Evolutionary conservation across 2,329 filamentous ascomycete genomes (phyloP), one percentile per base, ranked within the genome.

Genomic region (Cladophialophora chaetospira): DNA sequence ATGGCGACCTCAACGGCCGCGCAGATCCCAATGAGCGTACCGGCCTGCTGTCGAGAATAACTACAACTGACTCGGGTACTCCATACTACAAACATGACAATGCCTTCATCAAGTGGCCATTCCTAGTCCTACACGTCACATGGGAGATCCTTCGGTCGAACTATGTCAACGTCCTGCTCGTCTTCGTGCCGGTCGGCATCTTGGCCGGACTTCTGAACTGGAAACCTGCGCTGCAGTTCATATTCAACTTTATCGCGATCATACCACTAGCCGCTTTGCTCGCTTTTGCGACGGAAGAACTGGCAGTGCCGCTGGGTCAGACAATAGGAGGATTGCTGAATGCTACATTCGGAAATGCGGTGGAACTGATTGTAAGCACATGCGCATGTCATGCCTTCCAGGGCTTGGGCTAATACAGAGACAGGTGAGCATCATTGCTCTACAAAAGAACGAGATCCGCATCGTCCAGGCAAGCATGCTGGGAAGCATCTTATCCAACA

Each of bases 391-490:
- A 88, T 25, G 90, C 88, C 0, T 91, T 90, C 10, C 46, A 35
- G 19, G 91, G 91, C 72, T 88, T 87, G 63, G 91, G 90, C 75
- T 88, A 88, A 72, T 62, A 80, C 64, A 23, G 25, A 17, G 31
- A 25, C 49, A 93, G 89, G 89, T 96, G 70, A 96, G 90, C 71
- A 93, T 97, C 66, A 88, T 97, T 63, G 94, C 94, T 15, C 82
- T 99, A 43, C 84, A 80, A 64, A 85, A 94, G 66, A 85, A 86
- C 62, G 88, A 97, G 75, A 95, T 97, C 69, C 87, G 93, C 67
- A 92, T 97, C 63, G 93, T 97, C n/a, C 94, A 97, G 76, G 88
- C 93, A 17, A 96, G 91, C 63, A 97, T 97, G 92, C 85, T 97
- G 29, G 93, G 94, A 45, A 95, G 89, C 68, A 96, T 97, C 66